Percentiles rank a stretch among this genome's conserved stretches.
These are phyloP conservation scores for Alternaria sp. DNA, from an alignment of 2,329 filamentous ascomycete species.

Conservation along the genomic window DNA sequence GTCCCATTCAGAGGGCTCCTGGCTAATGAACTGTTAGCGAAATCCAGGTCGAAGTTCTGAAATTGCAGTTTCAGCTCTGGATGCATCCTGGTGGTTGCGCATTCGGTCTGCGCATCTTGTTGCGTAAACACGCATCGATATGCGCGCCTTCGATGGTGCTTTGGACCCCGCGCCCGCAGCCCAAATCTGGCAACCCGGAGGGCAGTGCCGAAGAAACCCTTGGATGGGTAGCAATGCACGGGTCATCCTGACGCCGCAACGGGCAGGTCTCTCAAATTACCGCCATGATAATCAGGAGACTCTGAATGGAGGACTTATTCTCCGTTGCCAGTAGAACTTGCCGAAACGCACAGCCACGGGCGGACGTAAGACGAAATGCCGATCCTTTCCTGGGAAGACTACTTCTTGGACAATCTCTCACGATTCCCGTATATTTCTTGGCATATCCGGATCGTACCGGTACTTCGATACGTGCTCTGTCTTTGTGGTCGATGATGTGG, in stretches of 20 bases:
- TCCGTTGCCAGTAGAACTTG: slow-evolving; percentile 2
- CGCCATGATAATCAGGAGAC: slow-evolving; percentile 3
- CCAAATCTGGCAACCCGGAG: slow-evolving; percentile 10
- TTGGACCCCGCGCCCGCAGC: slow-evolving; percentile 24
- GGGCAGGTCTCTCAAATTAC: slow-evolving; percentile 8
- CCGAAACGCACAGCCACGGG: slow-evolving; percentile 9
- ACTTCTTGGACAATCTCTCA: slow-evolving; percentile 16
- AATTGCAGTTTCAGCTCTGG: slow-evolving; percentile 16
- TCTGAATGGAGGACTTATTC: slow-evolving; percentile 5
- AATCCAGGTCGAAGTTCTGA: slow-evolving; percentile 10
- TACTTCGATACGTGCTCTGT: slow-evolving; percentile 1
- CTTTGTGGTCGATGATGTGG: neutral
- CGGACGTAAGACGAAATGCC: slow-evolving; percentile 18
- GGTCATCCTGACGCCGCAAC: slow-evolving; percentile 15
- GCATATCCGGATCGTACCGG: slow-evolving; percentile 24
- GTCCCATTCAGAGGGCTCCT: slow-evolving; percentile 43
- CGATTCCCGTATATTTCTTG: slow-evolving; percentile 31
- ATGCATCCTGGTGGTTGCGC: slow-evolving; percentile 3
- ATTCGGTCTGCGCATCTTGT: slow-evolving; percentile 21
- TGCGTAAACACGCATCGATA: slow-evolving; percentile 23
- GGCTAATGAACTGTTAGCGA: slow-evolving; percentile 41
- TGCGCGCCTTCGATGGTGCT: slow-evolving; percentile 31
- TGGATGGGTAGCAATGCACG: slow-evolving; percentile 9
- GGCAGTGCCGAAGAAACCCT: slow-evolving; percentile 17
- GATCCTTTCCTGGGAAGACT: slow-evolving; percentile 30